Conservation (phyloP, 2,329 filamentous ascomycete genomes). For the Microdochium bolleyi region DNA sequence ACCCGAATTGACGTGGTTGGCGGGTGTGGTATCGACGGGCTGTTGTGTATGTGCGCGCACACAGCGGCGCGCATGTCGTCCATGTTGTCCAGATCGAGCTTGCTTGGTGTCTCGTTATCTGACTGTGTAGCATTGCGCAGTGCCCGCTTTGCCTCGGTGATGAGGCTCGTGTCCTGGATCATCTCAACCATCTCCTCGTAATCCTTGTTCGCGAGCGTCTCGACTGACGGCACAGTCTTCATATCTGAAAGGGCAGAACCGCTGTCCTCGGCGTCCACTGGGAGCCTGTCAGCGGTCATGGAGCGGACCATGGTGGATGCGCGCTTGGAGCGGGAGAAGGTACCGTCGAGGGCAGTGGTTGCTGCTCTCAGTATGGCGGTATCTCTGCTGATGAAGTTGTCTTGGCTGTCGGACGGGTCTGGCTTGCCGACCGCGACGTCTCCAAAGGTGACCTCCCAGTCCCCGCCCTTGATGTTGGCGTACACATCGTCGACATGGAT, state of each 20-base stretch:
- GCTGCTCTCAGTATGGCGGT: not conserved
- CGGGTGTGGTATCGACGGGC: constrained; percentile 41
- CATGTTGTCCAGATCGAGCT: constrained; percentile 23
- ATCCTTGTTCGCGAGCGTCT: not conserved
- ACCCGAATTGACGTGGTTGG: constrained; percentile 37
- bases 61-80: constrained; percentile 39
- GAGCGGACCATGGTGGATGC: not conserved
- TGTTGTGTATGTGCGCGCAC: constrained; percentile 35
- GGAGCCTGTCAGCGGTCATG: not conserved
- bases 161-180: not conserved
- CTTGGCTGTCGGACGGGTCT: not conserved
- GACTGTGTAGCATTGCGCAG: constrained; percentile 13
- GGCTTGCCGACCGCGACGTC: constrained; percentile 13
- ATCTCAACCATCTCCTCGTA: not conserved
- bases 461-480: constrained; percentile 44
- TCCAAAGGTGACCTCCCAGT: constrained; percentile 39
- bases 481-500: constrained; percentile 45
- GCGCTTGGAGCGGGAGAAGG: not conserved
- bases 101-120: constrained; percentile 16
- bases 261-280: not conserved
- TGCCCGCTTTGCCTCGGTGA: not conserved
- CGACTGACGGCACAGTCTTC: not conserved
- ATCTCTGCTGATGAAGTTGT: not conserved
- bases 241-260: not conserved
- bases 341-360: not conserved